Conservation (phyloP, 2,329 filamentous ascomycete genomes). For the Sarocladiaceae sp. region DNA sequence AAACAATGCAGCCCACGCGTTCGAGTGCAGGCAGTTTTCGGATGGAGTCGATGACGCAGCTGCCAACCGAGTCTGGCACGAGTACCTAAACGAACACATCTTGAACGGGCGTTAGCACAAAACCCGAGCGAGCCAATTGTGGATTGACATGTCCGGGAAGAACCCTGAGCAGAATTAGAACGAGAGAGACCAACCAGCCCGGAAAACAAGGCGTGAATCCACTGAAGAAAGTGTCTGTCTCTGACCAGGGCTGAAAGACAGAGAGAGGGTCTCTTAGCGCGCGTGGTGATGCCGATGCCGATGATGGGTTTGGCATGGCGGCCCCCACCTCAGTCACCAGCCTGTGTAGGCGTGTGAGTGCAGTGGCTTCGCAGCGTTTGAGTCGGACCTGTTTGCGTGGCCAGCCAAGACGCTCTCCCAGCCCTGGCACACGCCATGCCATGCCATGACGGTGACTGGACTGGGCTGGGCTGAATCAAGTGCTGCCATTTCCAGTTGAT, state of each 20-base stretch:
- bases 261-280: too few species aligned
- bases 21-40: too few species aligned
- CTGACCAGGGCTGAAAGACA: too few species aligned
- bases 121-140: too few species aligned
- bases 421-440: slow-evolving; percentile 6
- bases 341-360: too few species aligned
- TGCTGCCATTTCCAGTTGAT: too few species aligned
- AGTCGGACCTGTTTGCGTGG: neutral
- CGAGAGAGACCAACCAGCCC: too few species aligned
- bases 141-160: too few species aligned
- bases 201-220: too few species aligned
- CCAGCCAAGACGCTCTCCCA: slow-evolving; percentile 1
- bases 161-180: neutral
- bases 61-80: neutral
- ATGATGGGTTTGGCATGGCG: slow-evolving; percentile 3
- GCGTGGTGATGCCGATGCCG: neutral
- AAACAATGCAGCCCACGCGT: too few species aligned
- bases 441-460: neutral
- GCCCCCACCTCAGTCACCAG: neutral
- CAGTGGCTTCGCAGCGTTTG: neutral
- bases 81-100: neutral
- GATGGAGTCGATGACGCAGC: slow-evolving; percentile 11
- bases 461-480: slow-evolving; percentile 5
- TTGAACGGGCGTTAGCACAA: neutral
- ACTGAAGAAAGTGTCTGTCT: too few species aligned